Conservation (phyloP, 2,329 filamentous ascomycete species). For the Alternaria gansuensis region DNA sequence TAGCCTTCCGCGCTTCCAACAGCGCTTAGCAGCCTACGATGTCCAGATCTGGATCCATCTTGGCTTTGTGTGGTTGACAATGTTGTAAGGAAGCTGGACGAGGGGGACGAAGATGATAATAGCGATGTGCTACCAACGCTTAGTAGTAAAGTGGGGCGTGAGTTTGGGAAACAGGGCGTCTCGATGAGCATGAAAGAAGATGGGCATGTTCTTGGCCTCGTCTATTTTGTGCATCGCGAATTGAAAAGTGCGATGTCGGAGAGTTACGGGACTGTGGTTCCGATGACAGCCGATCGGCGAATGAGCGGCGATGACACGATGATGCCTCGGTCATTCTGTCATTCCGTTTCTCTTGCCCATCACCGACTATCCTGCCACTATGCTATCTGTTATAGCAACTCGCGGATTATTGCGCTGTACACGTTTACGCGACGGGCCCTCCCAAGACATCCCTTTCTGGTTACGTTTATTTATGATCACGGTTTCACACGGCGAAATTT, state of each 20-base stretch:
- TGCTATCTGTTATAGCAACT: not conserved
- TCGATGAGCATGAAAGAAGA: conserved; percentile 6
- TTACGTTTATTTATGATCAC: not conserved
- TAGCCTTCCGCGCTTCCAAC: conserved; percentile 22
- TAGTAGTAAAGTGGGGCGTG: conserved; percentile 5
- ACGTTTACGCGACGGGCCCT: not conserved
- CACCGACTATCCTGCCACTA: not conserved
- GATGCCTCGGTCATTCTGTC: conserved; percentile 18
- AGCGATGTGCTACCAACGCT: conserved; percentile 2
- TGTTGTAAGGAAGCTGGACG: conserved; percentile 4
- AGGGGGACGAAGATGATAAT: not conserved
- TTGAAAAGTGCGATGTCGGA: conserved; percentile 16
- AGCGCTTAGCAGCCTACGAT: conserved; percentile 27
- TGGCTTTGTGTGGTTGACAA: conserved; percentile 8
- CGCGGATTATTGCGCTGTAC: not conserved
- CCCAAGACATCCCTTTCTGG: not conserved
- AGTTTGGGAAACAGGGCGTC: not conserved
- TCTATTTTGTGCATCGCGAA: conserved; percentile 8
- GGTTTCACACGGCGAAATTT: not conserved
- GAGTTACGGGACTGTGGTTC: conserved; percentile 22
- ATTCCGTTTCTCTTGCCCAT: conserved; percentile 14
- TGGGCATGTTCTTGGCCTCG: conserved; percentile 1
- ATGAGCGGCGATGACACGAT: conserved; percentile 21
- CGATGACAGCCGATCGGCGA: conserved; percentile 26
- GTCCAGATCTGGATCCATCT: conserved; percentile 34